Evolutionary conservation across 805 yeast genomes (phyloP).

Genomic region (Scheffersomyces stipitis): DNA sequence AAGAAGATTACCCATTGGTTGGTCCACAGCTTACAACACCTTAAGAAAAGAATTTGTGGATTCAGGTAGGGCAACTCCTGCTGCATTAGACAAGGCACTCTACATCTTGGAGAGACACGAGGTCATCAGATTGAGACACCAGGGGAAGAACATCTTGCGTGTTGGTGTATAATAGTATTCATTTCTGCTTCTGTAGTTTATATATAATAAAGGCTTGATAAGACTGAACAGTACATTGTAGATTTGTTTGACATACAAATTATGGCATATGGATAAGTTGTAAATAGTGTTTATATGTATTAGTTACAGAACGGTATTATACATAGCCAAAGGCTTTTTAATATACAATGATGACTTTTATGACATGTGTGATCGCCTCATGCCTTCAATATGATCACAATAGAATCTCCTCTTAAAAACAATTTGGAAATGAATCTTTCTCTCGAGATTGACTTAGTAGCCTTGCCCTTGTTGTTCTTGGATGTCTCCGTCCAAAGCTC

Average conservation of each 20-base stretch:
- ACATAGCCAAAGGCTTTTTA: too few species aligned
- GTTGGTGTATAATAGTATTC: constrained; percentile 51
- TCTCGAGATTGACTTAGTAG: constrained; percentile 61
- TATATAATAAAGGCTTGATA: constrained; percentile 5
- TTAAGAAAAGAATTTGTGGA: constrained; percentile 80
- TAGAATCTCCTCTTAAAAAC: constrained; percentile 94
- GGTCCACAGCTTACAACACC: constrained; percentile 88
- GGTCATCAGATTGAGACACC: constrained; percentile 83
- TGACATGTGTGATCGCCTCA: too few species aligned
- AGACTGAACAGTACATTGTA: background rate
- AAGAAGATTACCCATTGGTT: constrained; percentile 91
- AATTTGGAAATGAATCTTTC: constrained; percentile 81
- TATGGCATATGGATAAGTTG: too few species aligned
- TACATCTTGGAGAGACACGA: constrained; percentile 82
- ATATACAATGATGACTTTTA: too few species aligned
- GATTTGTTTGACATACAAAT: too few species aligned
- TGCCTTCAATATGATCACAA: constrained; percentile 71
- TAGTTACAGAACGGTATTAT: too few species aligned
- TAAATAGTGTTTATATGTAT: too few species aligned
- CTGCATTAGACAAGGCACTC: constrained; percentile 81
- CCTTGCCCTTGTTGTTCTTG: constrained; percentile 65
- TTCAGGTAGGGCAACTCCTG: constrained; percentile 57
- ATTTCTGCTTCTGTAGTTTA: constrained; percentile 8
- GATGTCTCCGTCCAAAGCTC: constrained; percentile 77
- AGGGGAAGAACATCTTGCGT: constrained; percentile 77